Evolutionary conservation across 768 basidiomycete species (phyloP), one percentile per base, ranked within the genome.

Genomic region (Boletus rubroflammeus): DNA sequence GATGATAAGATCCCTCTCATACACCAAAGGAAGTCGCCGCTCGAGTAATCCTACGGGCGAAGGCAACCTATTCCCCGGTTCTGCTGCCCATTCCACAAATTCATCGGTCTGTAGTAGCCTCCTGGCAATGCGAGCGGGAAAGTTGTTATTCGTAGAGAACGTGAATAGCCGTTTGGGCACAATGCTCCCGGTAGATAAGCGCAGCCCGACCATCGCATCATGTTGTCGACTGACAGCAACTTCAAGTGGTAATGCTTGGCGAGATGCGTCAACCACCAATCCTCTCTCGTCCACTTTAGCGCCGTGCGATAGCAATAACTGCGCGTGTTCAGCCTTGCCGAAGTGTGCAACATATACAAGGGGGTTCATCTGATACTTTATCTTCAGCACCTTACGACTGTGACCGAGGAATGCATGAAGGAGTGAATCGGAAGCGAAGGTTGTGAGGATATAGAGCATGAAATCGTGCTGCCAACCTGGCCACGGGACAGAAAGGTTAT

Each of bases 281-380:
- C 57, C 57, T 10, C 13, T 38, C 19, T 52, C 41, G 17, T 58
- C 52, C 13, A 58, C 46, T 28, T 58, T 32, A 2, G 46, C 39
- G 5, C 56, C 56, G 1, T 10, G 21, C 15, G 14, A 44, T 2
- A 58, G 41, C 14, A 58, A 40, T 1, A 47, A 3, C 26, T 28
- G 21, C 3, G 56, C 56, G 8, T 59, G 56, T 9, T 36, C 17
- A 8, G 13, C 4, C 39, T 42, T 59, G 9, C 51, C 51, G 7
- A 59, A 59, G 7, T 59, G 25, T 21, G 58, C 51, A 17, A 51
- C 57, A 15, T 59, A 58, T 26, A 59, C 17, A 29, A 59, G 35
- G 3, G 58, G 58, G 17, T 59, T 59, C 14, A 48, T 54, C 34
- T 17, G 39, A 25, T 51, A 2, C 26, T 19, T 47, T 19, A 36